Evolutionary conservation across 78 protist genomes (phyloP).

Genomic region (Dictyostelium citrinum): DNA sequence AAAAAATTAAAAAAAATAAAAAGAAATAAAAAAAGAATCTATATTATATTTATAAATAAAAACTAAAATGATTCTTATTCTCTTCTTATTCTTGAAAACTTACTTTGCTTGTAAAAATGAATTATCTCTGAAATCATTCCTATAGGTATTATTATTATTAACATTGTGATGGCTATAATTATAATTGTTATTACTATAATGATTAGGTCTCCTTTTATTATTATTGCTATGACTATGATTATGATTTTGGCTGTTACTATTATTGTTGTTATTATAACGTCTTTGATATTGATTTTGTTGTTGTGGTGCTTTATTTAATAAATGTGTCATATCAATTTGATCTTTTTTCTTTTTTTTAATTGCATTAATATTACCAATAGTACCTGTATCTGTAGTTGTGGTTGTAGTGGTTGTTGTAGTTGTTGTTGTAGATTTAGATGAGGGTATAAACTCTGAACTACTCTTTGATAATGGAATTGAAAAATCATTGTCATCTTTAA

Average conservation of each 20-base stretch:
- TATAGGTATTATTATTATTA: not conserved
- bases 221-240: not conserved
- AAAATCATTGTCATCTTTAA: not conserved
- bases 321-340: conserved; percentile 38
- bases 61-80: not conserved
- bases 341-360: conserved; percentile 11
- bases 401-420: not conserved
- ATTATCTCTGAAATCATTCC: not conserved
- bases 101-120: conserved; percentile 67
- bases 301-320: not conserved
- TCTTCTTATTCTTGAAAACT: not conserved
- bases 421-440: not conserved
- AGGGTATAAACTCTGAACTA: not conserved
- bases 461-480: not conserved
- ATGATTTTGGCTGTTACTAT: not conserved
- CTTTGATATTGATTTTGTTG: not conserved
- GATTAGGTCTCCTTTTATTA: not conserved
- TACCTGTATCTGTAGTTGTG: not conserved
- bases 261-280: not conserved
- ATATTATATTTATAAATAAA: not conserved
- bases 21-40: not conserved
- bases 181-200: not conserved
- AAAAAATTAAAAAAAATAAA: not conserved
- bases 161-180: not conserved
- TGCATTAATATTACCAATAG: not conserved